phyloP scores from a whole-genome alignment of 345 rosid genomes.

The Populus deltoides region DNA sequence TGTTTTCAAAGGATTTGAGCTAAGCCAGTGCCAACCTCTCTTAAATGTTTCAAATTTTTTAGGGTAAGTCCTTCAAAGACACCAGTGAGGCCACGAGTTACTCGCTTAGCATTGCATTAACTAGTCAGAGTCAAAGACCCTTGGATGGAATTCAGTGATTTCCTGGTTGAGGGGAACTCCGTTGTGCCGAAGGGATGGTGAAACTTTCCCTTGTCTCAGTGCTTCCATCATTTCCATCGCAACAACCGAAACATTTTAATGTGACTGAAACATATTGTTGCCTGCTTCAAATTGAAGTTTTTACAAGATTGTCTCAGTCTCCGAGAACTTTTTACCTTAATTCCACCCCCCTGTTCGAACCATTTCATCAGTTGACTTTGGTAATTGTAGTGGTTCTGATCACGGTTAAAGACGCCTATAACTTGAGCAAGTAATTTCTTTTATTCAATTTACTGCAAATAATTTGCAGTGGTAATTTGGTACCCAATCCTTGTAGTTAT shows the following conservation, averaged over 20 bases:
- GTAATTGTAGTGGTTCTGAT: not conserved
- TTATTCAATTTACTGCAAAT: not conserved
- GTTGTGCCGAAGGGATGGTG: slow-evolving; percentile 39
- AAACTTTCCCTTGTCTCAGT: slow-evolving; percentile 36
- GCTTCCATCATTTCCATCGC: slow-evolving; percentile 38
- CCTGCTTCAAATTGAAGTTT: slow-evolving; percentile 38
- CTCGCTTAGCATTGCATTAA: slow-evolving; percentile 42
- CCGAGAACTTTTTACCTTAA: not conserved
- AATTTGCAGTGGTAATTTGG: not conserved
- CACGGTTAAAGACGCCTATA: not conserved
- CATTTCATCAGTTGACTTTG: not conserved
- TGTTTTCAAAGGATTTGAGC: not conserved
- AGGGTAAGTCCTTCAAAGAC: slow-evolving; percentile 91
- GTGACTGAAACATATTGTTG: slow-evolving; percentile 36
- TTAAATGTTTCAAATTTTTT: not conserved
- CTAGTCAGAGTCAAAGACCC: slow-evolving; percentile 18
- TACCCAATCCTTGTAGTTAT: not conserved
- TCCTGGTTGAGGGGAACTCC: slow-evolving; percentile 25
- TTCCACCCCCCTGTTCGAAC: not conserved
- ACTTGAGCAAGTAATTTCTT: not conserved
- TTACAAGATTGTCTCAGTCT: slow-evolving; percentile 16
- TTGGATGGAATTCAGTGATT: slow-evolving; percentile 31
- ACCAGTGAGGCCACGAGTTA: slow-evolving; percentile 72
- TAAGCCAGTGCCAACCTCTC: not conserved
- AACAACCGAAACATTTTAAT: slow-evolving; percentile 31